phyloP scores from a whole-genome alignment of 805 yeast species.

The Henningerozyma blattae region DNA sequence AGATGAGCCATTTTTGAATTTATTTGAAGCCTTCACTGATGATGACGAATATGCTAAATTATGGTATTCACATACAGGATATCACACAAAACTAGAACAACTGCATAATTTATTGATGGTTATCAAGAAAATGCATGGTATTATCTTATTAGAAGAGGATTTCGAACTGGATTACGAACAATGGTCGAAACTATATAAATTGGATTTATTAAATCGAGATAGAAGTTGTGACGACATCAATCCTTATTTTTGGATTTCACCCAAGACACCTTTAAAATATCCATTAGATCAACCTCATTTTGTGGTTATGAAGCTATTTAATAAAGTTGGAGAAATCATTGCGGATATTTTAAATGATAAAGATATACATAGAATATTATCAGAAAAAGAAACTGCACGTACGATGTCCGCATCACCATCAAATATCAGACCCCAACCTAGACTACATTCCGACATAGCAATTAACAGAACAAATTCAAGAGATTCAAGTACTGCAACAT shows the following conservation, averaged over 20 bases:
- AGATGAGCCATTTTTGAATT: not conserved
- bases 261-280: constrained; percentile 52
- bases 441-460: too few species aligned
- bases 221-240: constrained; percentile 16
- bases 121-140: constrained; percentile 11
- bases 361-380: not conserved
- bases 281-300: constrained; percentile 63
- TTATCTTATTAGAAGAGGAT: constrained; percentile 10
- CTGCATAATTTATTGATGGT: constrained; percentile 8
- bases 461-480: too few species aligned
- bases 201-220: not conserved
- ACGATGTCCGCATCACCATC: too few species aligned
- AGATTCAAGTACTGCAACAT: too few species aligned
- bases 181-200: constrained; percentile 13
- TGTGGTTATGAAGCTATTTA: constrained; percentile 31
- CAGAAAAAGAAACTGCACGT: too few species aligned
- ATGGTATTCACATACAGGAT: too few species aligned
- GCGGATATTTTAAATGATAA: not conserved
- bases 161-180: constrained; percentile 13
- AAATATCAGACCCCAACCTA: not conserved
- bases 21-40: not conserved
- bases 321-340: constrained; percentile 12
- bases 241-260: constrained; percentile 45
- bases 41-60: not conserved
- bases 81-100: constrained; percentile 3